phyloP scores from a whole-genome alignment of 129 eudicot genomes.

The Flaveria brownii region DNA sequence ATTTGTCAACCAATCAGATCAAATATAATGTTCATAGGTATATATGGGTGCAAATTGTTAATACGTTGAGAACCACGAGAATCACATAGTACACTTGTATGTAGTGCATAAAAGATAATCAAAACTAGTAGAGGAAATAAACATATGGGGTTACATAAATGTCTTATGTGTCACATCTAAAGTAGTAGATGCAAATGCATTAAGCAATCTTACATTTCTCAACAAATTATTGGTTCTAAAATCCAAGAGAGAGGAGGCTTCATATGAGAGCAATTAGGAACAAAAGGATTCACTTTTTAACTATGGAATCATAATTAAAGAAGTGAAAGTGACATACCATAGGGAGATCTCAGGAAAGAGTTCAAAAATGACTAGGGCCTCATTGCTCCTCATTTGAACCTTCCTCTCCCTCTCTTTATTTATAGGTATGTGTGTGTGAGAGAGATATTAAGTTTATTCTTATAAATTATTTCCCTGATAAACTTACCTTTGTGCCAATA shows the following conservation, averaged over 20 bases:
- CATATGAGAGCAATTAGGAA: background rate
- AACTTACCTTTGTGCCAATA: conserved; percentile 66
- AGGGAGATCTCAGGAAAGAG: background rate
- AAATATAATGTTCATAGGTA: background rate
- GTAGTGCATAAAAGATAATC: too few species aligned
- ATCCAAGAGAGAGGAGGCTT: too few species aligned
- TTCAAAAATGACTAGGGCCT: background rate
- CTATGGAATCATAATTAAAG: background rate
- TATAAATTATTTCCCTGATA: background rate
- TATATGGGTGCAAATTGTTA: too few species aligned
- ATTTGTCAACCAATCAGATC: background rate
- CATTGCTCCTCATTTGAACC: too few species aligned
- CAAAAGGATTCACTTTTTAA: background rate
- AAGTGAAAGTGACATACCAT: background rate
- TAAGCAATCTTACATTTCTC: too few species aligned
- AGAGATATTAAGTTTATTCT: background rate
- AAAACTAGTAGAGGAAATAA: background rate
- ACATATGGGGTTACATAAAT: background rate
- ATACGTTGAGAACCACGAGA: too few species aligned
- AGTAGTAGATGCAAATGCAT: too few species aligned
- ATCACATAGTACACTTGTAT: too few species aligned
- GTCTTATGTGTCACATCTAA: background rate
- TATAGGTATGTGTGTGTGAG: background rate
- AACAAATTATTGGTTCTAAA: too few species aligned
- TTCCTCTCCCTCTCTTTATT: too few species aligned